phyloP scores from a whole-genome alignment of 106 monocot species.

The Phalaenopsis equestris region DNA sequence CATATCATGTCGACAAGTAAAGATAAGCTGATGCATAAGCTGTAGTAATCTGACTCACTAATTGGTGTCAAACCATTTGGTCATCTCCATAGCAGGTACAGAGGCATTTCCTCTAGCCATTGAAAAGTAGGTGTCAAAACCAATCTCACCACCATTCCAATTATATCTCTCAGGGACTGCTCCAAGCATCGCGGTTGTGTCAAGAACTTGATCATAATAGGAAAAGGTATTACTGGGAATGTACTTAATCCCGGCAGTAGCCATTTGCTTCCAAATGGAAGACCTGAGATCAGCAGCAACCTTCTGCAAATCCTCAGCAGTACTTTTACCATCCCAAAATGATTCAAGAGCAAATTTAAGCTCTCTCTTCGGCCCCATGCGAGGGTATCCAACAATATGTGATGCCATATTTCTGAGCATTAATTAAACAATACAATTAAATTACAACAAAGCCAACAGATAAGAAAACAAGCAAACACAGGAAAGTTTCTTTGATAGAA shows the following conservation, averaged over 20 bases:
- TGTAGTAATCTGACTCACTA: constrained; percentile 50
- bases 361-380: constrained; percentile 94
- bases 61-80: constrained; percentile 99
- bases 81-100: constrained; percentile 99
- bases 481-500: too few species aligned
- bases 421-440: background rate
- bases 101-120: constrained; percentile 97
- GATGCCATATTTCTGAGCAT: constrained; percentile 51
- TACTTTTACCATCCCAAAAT: constrained; percentile 88
- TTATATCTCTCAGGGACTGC: constrained; percentile 87
- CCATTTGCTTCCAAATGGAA: constrained; percentile 91
- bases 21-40: background rate
- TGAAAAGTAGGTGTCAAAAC: constrained; percentile 78
- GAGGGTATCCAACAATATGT: constrained; percentile 89
- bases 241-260: constrained; percentile 64
- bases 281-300: constrained; percentile 66
- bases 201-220: constrained; percentile 83
- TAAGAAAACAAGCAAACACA: background rate
- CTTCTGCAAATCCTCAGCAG: constrained; percentile 70
- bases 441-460: background rate
- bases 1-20: background rate
- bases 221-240: constrained; percentile 90
- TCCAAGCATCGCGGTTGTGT: constrained; percentile 92
- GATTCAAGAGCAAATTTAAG: constrained; percentile 89
- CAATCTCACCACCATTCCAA: constrained; percentile 84